These are phyloP conservation scores for Fusarium sterilihyphosum DNA, from an alignment of 2,329 filamentous ascomycete species.

Conservation along the genomic window DNA sequence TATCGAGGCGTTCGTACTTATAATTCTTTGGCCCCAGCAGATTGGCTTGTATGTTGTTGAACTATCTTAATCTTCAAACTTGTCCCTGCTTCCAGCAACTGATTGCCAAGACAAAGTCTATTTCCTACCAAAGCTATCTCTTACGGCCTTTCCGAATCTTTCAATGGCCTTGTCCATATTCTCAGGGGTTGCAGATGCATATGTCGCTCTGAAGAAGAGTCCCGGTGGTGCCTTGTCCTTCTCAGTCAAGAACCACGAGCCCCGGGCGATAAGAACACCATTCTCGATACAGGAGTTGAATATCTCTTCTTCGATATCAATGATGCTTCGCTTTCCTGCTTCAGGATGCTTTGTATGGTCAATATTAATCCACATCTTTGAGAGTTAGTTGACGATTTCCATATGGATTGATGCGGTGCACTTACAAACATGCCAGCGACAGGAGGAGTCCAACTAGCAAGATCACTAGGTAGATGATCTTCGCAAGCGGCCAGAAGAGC, in stretches of 20 bases:
- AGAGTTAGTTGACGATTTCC: background rate
- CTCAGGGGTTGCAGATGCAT: conserved; percentile 78
- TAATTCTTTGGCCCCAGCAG: background rate
- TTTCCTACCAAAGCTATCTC: conserved; percentile 60
- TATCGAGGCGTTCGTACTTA: background rate
- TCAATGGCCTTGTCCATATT: conserved; percentile 78
- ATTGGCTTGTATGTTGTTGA: background rate
- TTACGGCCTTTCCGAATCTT: conserved; percentile 80
- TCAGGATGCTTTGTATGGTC: conserved; percentile 74
- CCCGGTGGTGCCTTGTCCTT: conserved; percentile 66
- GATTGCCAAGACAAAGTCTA: conserved; percentile 11
- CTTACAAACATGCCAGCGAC: conserved; percentile 94
- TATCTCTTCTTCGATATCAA: conserved; percentile 84
- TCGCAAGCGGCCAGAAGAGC: conserved; percentile 83
- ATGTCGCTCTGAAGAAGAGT: conserved; percentile 91
- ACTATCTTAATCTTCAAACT: background rate
- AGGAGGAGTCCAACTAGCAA: conserved; percentile 83
- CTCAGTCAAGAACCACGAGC: conserved; percentile 91
- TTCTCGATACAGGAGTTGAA: conserved; percentile 80
- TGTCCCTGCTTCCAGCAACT: background rate
- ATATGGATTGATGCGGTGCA: conserved; percentile 39
- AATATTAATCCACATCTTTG: conserved; percentile 76
- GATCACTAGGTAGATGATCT: conserved; percentile 74
- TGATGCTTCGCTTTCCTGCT: conserved; percentile 60
- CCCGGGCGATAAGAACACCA: conserved; percentile 82